Percentiles rank a stretch among this genome's conserved stretches.
Conservation (phyloP, 148 eudicot species). For the Cornus florida region DNA sequence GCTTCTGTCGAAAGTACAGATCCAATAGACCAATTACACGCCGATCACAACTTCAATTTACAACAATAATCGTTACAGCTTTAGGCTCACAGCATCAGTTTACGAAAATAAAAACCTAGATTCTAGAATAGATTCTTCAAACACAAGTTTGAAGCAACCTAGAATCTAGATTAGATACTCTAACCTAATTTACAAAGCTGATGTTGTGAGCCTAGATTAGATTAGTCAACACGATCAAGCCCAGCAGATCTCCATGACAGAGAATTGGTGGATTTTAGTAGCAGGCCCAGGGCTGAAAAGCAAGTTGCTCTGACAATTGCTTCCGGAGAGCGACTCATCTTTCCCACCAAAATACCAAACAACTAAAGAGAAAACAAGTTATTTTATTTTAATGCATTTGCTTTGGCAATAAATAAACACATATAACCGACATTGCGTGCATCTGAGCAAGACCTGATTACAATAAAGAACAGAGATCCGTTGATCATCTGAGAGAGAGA, state of each 20-base stretch:
- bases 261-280: slow-evolving; percentile 67
- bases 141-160: not conserved
- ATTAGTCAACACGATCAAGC: slow-evolving; percentile 68
- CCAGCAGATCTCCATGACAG: slow-evolving; percentile 71
- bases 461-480: slow-evolving; percentile 64
- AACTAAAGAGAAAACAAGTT: slow-evolving; percentile 41
- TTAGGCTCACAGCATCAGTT: not conserved
- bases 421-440: not conserved
- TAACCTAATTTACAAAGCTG: not conserved
- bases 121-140: not conserved
- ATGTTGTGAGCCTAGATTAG: too few species aligned
- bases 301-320: slow-evolving; percentile 86
- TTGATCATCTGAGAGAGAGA: slow-evolving; percentile 80
- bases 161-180: not conserved
- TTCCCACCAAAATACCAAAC: slow-evolving; percentile 71
- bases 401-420: not conserved
- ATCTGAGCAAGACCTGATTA: slow-evolving; percentile 58
- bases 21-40: not conserved
- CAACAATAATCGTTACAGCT: not conserved
- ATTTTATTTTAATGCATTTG: not conserved
- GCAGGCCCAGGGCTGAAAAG: slow-evolving; percentile 75
- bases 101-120: not conserved
- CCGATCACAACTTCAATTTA: not conserved
- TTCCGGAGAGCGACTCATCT: slow-evolving; percentile 73
- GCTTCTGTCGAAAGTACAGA: too few species aligned